Evolutionary conservation across 1,284 basidiomycete genomes (phyloP), one percentile per base, ranked within the genome.

Genomic region (Microstroma glucosiphilum): DNA sequence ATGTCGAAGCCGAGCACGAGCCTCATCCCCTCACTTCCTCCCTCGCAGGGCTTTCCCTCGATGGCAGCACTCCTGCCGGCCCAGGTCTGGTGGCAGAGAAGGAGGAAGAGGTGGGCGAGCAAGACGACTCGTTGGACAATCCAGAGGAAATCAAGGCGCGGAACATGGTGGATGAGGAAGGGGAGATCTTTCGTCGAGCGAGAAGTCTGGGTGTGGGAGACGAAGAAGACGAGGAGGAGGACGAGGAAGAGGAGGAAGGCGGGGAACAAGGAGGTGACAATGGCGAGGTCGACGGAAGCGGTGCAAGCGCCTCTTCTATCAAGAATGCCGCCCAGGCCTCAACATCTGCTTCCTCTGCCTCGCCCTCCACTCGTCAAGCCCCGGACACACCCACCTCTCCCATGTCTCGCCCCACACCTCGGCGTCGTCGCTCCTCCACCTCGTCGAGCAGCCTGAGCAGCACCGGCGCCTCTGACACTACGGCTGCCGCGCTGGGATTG

Each of bases 141-240:
- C 21, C 51, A 54, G 17, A 25, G 13, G 51, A 54, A 21, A 25
- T 23, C 21, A 21, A 26, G 51, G 51, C 51, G 15, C 15, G 21
- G 21, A 26, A 25, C 25, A 54, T 54, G 51, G 51, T 54, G 3
- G 51, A 54, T 40, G 76, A 78, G 59, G 76, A 78, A 40, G 70
- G 66, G 15, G 71, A 70, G 43, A 57, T 77, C 12, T 78, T 78
- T 60, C 60, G 76, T 1, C 67, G 64, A 40, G 73, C 76, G 4
- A 59, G 63, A 25, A 67, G 68, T 48, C 40, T 73, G 12, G 54
- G 63, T 0, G 42, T 69, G 6, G 65, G 69, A 51, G 64, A 56
- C 13, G 66, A 62, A 8, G 56, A 41, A 6, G 60, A 58, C 1
- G 43, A 48, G 4, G 43, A 48, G 15, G 17, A n/a, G 12, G 15